Conservation (phyloP, 352 stramenopile genomes). For the Thalassiosira livingstoniorum region DNA sequence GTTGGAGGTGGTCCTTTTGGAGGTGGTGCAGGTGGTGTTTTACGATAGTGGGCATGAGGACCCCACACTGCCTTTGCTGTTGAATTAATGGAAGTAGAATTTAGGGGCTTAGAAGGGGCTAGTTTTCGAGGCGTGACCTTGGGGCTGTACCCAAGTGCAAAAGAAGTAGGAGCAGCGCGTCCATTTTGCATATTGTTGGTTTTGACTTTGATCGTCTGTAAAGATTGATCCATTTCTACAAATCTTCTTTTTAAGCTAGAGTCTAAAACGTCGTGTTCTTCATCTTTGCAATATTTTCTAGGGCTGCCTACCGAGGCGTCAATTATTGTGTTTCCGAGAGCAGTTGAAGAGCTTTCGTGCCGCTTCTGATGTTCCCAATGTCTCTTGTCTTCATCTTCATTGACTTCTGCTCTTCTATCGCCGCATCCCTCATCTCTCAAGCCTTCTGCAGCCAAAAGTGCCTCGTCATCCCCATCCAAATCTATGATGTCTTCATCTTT, state of each 20-base stretch:
- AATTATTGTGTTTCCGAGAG: neutral
- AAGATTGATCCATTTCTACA: neutral
- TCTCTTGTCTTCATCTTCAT: neutral
- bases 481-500: neutral
- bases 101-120: neutral
- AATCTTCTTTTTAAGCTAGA: neutral
- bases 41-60: conserved; percentile 11
- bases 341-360: neutral
- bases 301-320: neutral
- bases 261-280: neutral
- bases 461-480: neutral
- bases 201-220: neutral
- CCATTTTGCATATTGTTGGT: neutral
- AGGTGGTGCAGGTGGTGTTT: neutral
- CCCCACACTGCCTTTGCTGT: conserved; percentile 9
- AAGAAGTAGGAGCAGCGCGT: no score
- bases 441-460: neutral
- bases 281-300: neutral
- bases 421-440: neutral
- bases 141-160: no score
- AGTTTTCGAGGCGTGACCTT: neutral
- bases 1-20: conserved; percentile 8
- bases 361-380: neutral
- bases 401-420: neutral
- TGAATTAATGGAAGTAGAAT: neutral